Base-by-base conservation (phyloP, 1,139 yeast genomes). In the Saccharomyces pastorianus region DNA sequence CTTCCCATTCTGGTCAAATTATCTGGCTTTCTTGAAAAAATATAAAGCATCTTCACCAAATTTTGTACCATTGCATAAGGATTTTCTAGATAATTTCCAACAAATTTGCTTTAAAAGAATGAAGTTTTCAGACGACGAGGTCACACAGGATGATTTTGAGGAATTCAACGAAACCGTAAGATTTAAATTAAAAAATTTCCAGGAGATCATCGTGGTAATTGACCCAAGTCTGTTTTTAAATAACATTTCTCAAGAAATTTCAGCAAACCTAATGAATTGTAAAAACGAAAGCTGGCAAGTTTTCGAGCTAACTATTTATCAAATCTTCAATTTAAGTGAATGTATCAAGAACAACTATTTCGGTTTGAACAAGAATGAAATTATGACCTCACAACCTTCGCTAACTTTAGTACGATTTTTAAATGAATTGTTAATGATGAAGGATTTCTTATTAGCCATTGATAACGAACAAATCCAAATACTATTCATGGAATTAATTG, bases 231-330 rank as follows among this genome's bases (percentile, higher is more conserved):
- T 93, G 50, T 90, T 85, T 64, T 72, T 88, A 52, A 88, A 85
- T 47, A 84, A 83, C 31, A 75, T 91, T 54, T 83, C 90, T 3
- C 71, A 76, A 31, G 81, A 87, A 50, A 85, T 93, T 49, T 79
- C 82, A 58, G 85, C 34, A 66, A 86, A 51, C 78, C 81, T 67
- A 65, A 62, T 51, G 61, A 59, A 64, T 9, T 64, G 68, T 20
- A 38, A 38, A 20, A 38, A 38, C 13, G 44, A 38, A 17, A 80
- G 82, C 59, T 91, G 98, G 98, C 81, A 88, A 64, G 82, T 80
- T 44, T 76, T 88, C 32, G 99, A 95, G 71, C 76, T 95, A 59
- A 98, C 97, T 1, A 73, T 95, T 51, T 90, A 76, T 66, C 95
- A 91, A 69, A 76, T 93, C 63, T 80, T 83, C 56, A 85, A 84